Evolutionary conservation across 768 basidiomycete genomes (phyloP).

Genomic region (Phylloporus rhodoxanthus): DNA sequence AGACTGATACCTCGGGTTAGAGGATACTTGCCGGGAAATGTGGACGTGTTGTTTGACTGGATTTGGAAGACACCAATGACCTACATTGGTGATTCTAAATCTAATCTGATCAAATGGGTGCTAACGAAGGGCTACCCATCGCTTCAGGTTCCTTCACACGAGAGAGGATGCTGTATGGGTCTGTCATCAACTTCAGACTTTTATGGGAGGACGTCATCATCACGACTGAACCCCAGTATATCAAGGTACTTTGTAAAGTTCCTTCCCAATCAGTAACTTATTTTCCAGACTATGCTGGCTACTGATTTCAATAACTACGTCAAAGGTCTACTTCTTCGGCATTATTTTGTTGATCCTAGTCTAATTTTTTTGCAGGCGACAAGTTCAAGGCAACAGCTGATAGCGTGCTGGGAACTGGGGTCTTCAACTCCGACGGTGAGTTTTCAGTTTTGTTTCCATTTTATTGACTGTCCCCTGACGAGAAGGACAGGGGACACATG

Average conservation of each 20-base stretch:
- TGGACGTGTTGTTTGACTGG: conserved; percentile 28
- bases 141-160: conserved; percentile 20
- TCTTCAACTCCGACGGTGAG: conserved; percentile 52
- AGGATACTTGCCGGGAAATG: conserved; percentile 32
- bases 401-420: conserved; percentile 43
- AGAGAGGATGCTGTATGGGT: conserved; percentile 25
- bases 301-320: conserved; percentile 40
- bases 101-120: not conserved
- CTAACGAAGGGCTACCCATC: not conserved
- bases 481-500: conserved; percentile 51
- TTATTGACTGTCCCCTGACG: conserved; percentile 1
- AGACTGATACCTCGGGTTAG: conserved; percentile 25
- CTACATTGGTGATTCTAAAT: conserved; percentile 30
- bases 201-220: conserved; percentile 46
- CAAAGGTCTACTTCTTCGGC: conserved; percentile 31
- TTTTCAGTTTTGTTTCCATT: not conserved
- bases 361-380: conserved; percentile 23
- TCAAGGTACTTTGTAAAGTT: conserved; percentile 26
- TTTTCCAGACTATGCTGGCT: conserved; percentile 34
- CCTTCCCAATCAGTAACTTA: not conserved
- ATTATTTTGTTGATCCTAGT: not conserved
- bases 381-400: conserved; percentile 28
- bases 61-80: conserved; percentile 21
- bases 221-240: conserved; percentile 46
- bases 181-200: conserved; percentile 38